Evolutionary conservation across 2,329 filamentous ascomycete species (phyloP), one percentile per base, ranked within the genome.

Genomic region (Fusarium sp.): DNA sequence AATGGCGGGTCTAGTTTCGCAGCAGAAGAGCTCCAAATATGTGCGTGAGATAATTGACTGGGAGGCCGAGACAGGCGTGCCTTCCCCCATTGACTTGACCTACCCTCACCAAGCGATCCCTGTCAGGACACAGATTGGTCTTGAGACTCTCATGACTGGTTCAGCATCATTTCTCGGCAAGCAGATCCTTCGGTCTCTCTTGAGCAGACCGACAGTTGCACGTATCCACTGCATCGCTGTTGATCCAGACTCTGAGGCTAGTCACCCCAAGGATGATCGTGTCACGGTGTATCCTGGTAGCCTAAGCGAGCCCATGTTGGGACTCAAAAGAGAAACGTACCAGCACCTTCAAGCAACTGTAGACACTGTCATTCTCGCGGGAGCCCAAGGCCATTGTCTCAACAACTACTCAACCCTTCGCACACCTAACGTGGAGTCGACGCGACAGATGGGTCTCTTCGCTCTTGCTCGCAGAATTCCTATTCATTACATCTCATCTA

Each of bases 381-480:
- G 59, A 14, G 22, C 59, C 3, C 38, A 47, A 4, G 59, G 59
- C 1, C 51, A 62, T 24, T 62, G 59, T 11, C 24, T 62, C 13
- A 62, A 57, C 32, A 62, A 45, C 17, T 62, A 62, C 6, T 57
- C 51, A 5, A 62, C 41, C 4, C 59, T 62, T 9, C 51, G 41
- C 0, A 22, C 24, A 22, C 32, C 59, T 1, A 62, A 47, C 10
- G 51, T 62, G 8, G 12, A 45, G 6, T 47, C 51, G 6, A 62
- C 51, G 20, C 39, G 26, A 20, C 59, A 57, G 17, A 26, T 62
- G 32, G 59, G 51, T 14, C 20, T 22, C 18, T 57, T 62, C 5
- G 32, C 59, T 8, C 32, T 57, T 18, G 1, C 7, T 14, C 59
- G 41, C 3, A 32, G 41, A 0, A 18, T 62, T n/a, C 51, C 51